These are phyloP conservation scores for Collybia sp. DNA, from an alignment of 768 basidiomycete genomes.

Conservation along the genomic window DNA sequence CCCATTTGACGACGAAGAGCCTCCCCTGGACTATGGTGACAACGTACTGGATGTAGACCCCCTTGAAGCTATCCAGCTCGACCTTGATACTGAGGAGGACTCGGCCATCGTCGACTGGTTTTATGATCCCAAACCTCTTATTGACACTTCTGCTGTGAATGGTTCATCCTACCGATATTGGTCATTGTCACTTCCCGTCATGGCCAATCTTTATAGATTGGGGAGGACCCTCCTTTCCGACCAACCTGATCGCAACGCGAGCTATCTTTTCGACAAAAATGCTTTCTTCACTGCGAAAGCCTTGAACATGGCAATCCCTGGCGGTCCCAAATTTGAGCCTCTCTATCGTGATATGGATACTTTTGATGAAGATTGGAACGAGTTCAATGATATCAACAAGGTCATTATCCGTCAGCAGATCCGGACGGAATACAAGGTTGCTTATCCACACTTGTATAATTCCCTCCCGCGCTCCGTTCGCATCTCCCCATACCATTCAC, in stretches of 20 bases:
- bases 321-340: constrained; percentile 98
- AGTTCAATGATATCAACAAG: constrained; percentile 99
- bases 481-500: constrained; percentile 86
- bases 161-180: constrained; percentile 92
- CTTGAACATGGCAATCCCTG: constrained; percentile 94
- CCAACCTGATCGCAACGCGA: constrained; percentile 84
- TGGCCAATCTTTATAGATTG: constrained; percentile 95
- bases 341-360: constrained; percentile 95
- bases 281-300: constrained; percentile 98
- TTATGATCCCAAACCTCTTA: constrained; percentile 92
- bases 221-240: constrained; percentile 93
- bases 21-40: constrained; percentile 98
- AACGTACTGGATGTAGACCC: constrained; percentile 98
- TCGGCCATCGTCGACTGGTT: constrained; percentile 94
- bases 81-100: constrained; percentile 91
- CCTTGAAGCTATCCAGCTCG: constrained; percentile 94
- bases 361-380: constrained; percentile 99
- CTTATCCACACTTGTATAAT: constrained; percentile 98
- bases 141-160: constrained; percentile 88
- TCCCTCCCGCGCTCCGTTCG: constrained; percentile 93
- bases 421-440: constrained; percentile 98
- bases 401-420: constrained; percentile 99
- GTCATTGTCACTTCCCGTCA: constrained; percentile 88
- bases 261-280: constrained; percentile 96
- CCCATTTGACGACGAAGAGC: constrained; percentile 99